Evolutionary conservation across 1,284 basidiomycete species (phyloP), one percentile per base, ranked within the genome.

Genomic region (Ceratobasidium sp.): DNA sequence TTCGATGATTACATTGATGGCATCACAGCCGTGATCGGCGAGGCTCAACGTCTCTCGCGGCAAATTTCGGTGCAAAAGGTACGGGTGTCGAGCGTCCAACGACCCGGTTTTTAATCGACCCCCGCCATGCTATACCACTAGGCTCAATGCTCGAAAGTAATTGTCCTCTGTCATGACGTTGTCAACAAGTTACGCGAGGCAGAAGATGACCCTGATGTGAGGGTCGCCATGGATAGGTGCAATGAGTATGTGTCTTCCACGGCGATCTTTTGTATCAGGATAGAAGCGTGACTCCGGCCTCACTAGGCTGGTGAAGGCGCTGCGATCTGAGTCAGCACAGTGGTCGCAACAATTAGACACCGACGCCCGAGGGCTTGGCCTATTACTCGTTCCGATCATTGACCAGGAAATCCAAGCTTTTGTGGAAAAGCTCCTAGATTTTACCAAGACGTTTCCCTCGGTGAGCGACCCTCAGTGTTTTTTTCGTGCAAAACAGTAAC

Each of bases 31-130:
- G 43, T 43, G 7, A 64, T 64, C 13, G 43, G 62, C 24, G 62
- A 64, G 31, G 19, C 49, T 34, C 62, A 64, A 22, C 62, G 43
- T 9, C 22, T 46, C 14, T 64, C 24, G 5, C 62, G 62, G 13
- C 43, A 64, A 34, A n/a, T 43, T 24, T 29, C 62, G 43, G 62
- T 64, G 5, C 62, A 64, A 64, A 64, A 64, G 46, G 62, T 37
- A 34, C n/a, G 24, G 2, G 7, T 14, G 34, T 19, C 54, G 16
- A n/a, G 31, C 13, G 19, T 19, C 11, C 2, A 8, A 39, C 56
- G 0, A 6, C 16, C 16, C 5, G 11, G n/a, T 39, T 39, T 22
- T 6, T 29, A 37, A 39, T 39, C 6, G 34, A 37, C 39, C 13
- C 19, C 7, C 27, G 24, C 8, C 8, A 8, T 34, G 34, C 34